Conservation (phyloP, 345 rosid species). For the Brassica napus region Da-Ae NC_063442.1:39275501-39276000, state of each 20-base stretch:
- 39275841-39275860: too few relatives aligned
- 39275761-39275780: neutral
- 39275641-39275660: slow-evolving; percentile 5
- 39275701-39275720: slow-evolving; percentile 1
- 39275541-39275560: slow-evolving; percentile 59
- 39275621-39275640: slow-evolving; percentile 65
- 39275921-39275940: too few relatives aligned
- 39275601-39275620: slow-evolving; percentile 81
- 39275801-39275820: too few relatives aligned
- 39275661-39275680: slow-evolving; percentile 13
- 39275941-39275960: too few relatives aligned
- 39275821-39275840: too few relatives aligned
- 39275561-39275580: slow-evolving; percentile 60
- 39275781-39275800: neutral
- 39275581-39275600: slow-evolving; percentile 48
- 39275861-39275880: too few relatives aligned
- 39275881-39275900: too few relatives aligned
- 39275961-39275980: too few relatives aligned
- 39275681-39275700: slow-evolving; percentile 22
- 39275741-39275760: neutral
- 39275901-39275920: too few relatives aligned
- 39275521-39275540: slow-evolving; percentile 45
- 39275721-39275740: neutral
- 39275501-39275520: slow-evolving; percentile 51
- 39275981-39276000: too few relatives aligned